phyloP scores from a whole-genome alignment of 768 basidiomycete species.

The Boletus vermiculosoides region DNA sequence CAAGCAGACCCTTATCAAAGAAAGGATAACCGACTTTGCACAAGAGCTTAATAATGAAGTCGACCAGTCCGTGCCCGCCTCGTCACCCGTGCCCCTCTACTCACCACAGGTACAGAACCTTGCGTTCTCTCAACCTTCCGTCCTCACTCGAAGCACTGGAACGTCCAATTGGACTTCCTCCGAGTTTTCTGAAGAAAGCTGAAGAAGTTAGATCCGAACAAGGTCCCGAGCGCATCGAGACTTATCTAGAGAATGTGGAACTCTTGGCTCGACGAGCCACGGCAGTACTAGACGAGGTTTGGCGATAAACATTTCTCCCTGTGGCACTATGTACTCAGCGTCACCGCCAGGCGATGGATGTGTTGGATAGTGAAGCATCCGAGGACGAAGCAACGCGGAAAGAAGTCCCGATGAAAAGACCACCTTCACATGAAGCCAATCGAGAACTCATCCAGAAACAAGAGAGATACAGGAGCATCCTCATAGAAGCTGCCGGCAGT shows the following conservation, averaged over 20 bases:
- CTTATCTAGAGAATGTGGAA: slow-evolving; percentile 70
- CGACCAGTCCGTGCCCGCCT: slow-evolving; percentile 49
- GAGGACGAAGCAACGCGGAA: slow-evolving; percentile 74
- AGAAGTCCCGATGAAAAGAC: slow-evolving; percentile 46
- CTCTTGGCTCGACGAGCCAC: slow-evolving; percentile 61
- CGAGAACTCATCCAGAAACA: slow-evolving; percentile 67
- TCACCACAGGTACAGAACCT: slow-evolving; percentile 43
- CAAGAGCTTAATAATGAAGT: slow-evolving; percentile 60
- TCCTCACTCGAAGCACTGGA: slow-evolving; percentile 86
- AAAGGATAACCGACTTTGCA: slow-evolving; percentile 59
- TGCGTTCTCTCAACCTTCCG: slow-evolving; percentile 76
- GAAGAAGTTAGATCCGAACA: slow-evolving; percentile 80
- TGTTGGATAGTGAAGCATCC: slow-evolving; percentile 87
- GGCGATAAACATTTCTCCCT: slow-evolving; percentile 4
- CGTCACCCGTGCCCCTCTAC: neutral
- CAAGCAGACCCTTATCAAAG: slow-evolving; percentile 66
- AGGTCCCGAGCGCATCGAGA: slow-evolving; percentile 69
- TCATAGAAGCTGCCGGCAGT: slow-evolving; percentile 69
- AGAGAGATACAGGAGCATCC: slow-evolving; percentile 65
- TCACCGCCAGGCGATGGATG: slow-evolving; percentile 69
- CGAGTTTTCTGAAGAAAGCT: slow-evolving; percentile 80
- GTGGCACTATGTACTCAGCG: neutral
- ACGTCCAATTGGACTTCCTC: slow-evolving; percentile 82
- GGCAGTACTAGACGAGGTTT: slow-evolving; percentile 72
- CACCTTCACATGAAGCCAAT: slow-evolving; percentile 80